Base-by-base conservation (phyloP, 2,329 filamentous ascomycete genomes). In the Hymenoscyphus fraxineus region DNA sequence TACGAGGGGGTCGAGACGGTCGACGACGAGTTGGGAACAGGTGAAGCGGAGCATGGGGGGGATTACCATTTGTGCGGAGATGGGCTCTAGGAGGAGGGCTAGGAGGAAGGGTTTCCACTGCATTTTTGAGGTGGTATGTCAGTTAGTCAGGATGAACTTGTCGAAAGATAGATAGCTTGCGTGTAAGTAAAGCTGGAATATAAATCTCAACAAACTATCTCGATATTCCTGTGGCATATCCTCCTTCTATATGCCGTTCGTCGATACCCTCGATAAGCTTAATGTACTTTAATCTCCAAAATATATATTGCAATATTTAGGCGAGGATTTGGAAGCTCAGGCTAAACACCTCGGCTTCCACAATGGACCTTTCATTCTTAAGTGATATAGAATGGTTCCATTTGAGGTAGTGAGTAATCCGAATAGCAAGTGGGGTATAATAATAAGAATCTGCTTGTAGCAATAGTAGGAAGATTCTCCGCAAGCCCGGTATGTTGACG, bases 261-360 rank as follows among this genome's bases (percentile, higher is more conserved):
- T 56, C 32, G 59, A 31, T 63, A 60, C 38, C 61, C 19, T 63
- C 60, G 31, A 60, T 51, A 51, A 51, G 19, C 44, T 51, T 58
- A 62, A 62, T 64, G 56, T 63, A 63, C 35, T 63, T 59, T 62
- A 63, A 64, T 65, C 38, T 65, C 60, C 57, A 27, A 58, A 15
- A 55, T 19, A 64, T 66, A 64, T 62, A 68, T 68, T 68, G 59
- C 56, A 61, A 60, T 35, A 59, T 63, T 67, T 65, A 66, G 66
- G 62, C 66, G 61, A 63, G 60, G 62, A 55, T 16, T 65, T 60
- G 61, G 60, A 19, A 9, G 19, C n/a, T 22, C n/a, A 27, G 44
- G 44, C 44, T 51, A 51, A 51, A 51, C 13, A 16, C 22, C 44
- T 51, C 44, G 44, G 44, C 44, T 51, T 19, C 44, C 44, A 4